Conservation (phyloP, 225 moss, liverwort and hornwort species). For the Takakia lepidozioides region DNA sequence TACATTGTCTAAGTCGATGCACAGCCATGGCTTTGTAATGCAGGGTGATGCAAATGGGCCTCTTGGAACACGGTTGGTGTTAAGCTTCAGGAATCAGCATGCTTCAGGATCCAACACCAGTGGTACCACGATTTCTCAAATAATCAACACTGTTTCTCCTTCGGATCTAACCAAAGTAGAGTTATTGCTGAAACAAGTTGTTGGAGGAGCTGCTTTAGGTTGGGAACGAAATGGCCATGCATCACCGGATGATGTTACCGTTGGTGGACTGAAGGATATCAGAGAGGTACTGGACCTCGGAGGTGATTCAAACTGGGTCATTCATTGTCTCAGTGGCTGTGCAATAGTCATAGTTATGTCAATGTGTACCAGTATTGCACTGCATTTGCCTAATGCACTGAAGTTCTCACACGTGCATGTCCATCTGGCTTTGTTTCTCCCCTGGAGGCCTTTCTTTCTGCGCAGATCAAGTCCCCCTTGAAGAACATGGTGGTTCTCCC, state of each 20-base stretch:
- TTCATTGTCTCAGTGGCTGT: background rate
- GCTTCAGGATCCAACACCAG: conserved; percentile 5
- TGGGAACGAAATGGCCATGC: conserved; percentile 22
- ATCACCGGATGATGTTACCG: conserved; percentile 31
- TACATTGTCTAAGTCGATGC: background rate
- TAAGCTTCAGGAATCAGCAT: conserved; percentile 20
- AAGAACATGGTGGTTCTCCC: conserved; percentile 37
- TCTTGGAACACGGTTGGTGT: conserved; percentile 32
- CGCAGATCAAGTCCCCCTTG: conserved; percentile 44
- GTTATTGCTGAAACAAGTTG: conserved; percentile 29
- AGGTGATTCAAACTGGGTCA: background rate
- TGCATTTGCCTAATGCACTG: background rate
- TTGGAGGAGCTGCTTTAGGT: conserved; percentile 42
- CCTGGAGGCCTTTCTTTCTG: background rate
- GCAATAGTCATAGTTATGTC: background rate
- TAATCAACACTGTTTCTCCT: background rate
- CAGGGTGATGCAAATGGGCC: conserved; percentile 44
- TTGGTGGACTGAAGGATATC: conserved; percentile 7
- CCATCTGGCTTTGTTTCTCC: conserved; percentile 1
- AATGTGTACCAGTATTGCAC: background rate
- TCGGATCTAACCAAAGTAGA: conserved; percentile 25
- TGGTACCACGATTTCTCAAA: conserved; percentile 4
- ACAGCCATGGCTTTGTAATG: background rate
- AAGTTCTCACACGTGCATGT: conserved; percentile 6
- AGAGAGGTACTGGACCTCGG: background rate